A percentile compares a stretch with the other conserved stretches of the same genome.
Evolutionary conservation across 2,329 filamentous ascomycete species (phyloP).

Genomic region (Mollisia scopiformis): DNA sequence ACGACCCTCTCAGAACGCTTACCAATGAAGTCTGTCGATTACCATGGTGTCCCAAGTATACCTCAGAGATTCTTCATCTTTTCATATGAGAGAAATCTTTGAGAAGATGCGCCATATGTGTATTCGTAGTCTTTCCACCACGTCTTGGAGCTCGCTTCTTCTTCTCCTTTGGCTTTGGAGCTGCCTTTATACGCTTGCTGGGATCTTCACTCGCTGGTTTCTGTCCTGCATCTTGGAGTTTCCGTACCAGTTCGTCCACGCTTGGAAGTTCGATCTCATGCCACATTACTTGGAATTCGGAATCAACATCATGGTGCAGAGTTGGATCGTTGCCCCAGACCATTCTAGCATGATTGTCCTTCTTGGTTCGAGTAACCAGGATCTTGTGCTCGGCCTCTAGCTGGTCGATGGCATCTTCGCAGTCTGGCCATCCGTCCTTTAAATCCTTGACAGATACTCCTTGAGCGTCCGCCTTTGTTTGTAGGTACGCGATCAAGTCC

Average conservation of each 20-base stretch:
- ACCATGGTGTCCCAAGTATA: neutral
- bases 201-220: slow-evolving; percentile 42
- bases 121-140: slow-evolving; percentile 39
- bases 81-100: slow-evolving; percentile 36
- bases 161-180: slow-evolving; percentile 40
- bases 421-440: slow-evolving; percentile 93
- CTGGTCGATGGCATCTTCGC: slow-evolving; percentile 74
- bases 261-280: slow-evolving; percentile 74
- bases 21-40: slow-evolving; percentile 3
- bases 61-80: slow-evolving; percentile 19
- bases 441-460: slow-evolving; percentile 86
- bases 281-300: slow-evolving; percentile 85
- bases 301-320: slow-evolving; percentile 74
- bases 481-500: slow-evolving; percentile 79
- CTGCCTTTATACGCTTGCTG: slow-evolving; percentile 38
- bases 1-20: slow-evolving; percentile 3
- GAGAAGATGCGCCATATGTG: slow-evolving; percentile 39
- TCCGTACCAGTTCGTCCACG: slow-evolving; percentile 42
- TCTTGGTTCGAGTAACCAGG: slow-evolving; percentile 87
- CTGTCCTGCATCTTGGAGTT: slow-evolving; percentile 41
- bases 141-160: slow-evolving; percentile 39
- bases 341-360: slow-evolving; percentile 83
- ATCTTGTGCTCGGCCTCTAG: slow-evolving; percentile 80
- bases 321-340: slow-evolving; percentile 89
- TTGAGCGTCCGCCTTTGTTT: slow-evolving; percentile 78